Base-by-base conservation (phyloP, 164 flowering plant species). In the Taxillus chinensis region DNA sequence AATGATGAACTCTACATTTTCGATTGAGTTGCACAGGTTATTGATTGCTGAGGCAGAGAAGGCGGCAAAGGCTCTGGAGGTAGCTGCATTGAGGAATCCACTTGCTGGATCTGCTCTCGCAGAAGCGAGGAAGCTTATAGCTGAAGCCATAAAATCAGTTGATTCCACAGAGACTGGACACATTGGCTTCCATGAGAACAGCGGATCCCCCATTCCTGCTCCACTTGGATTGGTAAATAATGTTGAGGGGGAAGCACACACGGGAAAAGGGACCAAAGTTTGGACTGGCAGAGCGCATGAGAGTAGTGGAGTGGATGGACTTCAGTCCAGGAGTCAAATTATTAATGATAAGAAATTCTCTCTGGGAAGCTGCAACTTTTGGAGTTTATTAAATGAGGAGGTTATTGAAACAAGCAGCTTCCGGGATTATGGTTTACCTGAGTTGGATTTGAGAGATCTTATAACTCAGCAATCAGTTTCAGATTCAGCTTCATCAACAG, bases 11-110 rank as follows among this genome's bases (percentile, higher is more conserved):
- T 27, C 2, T 27, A 27, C 27, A 27, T 27, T 27, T 27, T 27
- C 27, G 27, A 27, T 27, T 27, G 27, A 27, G 27, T 48, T 4
- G 11, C 74, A 61, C 84, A 93, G 99, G 80, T 58, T 79, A 57
- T 69, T 93, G 76, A 89, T 90, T 62, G 78, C 82, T 56, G 89
- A 93, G 78, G 97, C 99, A 60, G 85, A 90, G 77, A 90, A 87
- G 62, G 99, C 97, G 59, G 87, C 93, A 17, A 72, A 73, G 61
- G 91, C 89, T 48, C 90, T 93, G 51, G 99, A 93, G 75, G 73
- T 70, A 46, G 86, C 91, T 69, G 95, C 96, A 55, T 51, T 41
- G 55, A 83, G 57, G 56, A 93, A 86, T 73, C 84, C 93, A 59
- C 68, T 86, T 68, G 97, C 88, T 67, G 84, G 68, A 52, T 84